Evolutionary conservation across 2,329 filamentous ascomycete genomes (phyloP).

Genomic region (Apiospora koreana): DNA sequence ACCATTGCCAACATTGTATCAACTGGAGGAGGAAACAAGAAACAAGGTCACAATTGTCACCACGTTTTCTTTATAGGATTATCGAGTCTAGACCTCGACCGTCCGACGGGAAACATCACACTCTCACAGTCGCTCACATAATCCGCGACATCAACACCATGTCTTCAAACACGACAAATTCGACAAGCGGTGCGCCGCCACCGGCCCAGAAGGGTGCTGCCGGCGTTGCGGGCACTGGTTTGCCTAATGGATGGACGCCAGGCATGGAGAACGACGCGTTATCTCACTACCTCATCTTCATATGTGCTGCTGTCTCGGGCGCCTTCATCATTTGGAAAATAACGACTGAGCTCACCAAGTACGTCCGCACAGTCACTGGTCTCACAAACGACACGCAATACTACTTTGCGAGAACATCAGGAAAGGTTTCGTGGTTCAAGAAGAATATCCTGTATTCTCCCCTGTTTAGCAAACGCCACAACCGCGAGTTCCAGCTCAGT

Average conservation of each 20-base stretch:
- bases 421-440: constrained; percentile 61
- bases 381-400: constrained; percentile 78
- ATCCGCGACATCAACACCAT: background rate
- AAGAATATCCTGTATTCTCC: constrained; percentile 70
- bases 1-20: constrained; percentile 3
- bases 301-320: constrained; percentile 64
- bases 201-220: background rate
- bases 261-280: constrained; percentile 54
- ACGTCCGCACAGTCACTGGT: constrained; percentile 73
- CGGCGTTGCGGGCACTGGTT: constrained; percentile 18
- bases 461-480: constrained; percentile 73
- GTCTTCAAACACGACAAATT: background rate
- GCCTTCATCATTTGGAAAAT: constrained; percentile 69
- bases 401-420: constrained; percentile 69
- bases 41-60: background rate
- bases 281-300: constrained; percentile 60
- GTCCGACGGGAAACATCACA: background rate
- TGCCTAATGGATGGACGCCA: constrained; percentile 35
- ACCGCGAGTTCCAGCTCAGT: constrained; percentile 70
- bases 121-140: background rate
- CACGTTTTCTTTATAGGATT: background rate
- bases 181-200: background rate
- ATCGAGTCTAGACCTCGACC: constrained; percentile 1
- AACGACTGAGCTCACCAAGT: constrained; percentile 59
- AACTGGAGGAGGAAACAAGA: background rate